phyloP scores from a whole-genome alignment of 129 eudicot genomes.

The Flaveria brownii region DNA sequence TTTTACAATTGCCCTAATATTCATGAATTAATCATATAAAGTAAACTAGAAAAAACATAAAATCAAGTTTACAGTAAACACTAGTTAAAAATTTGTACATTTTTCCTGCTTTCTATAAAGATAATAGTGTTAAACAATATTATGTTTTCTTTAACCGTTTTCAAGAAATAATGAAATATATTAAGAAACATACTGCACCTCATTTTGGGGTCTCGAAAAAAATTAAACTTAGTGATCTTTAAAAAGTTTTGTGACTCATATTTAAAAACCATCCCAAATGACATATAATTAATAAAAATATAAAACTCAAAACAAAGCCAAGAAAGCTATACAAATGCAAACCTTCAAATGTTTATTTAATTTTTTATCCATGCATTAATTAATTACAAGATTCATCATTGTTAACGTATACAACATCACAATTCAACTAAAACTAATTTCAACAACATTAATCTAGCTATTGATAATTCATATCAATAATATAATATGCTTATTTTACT shows the following conservation, averaged over 20 bases:
- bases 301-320: not conserved
- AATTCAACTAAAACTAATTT: conserved; percentile 13
- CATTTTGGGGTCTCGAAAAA: too few relatives aligned
- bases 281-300: too few relatives aligned
- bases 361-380: conserved; percentile 1
- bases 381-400: conserved; percentile 30
- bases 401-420: conserved; percentile 25
- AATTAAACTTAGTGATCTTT: too few relatives aligned
- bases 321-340: conserved; percentile 22
- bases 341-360: conserved; percentile 6
- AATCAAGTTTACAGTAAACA: too few relatives aligned
- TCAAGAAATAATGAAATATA: not conserved
- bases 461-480: conserved; percentile 19
- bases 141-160: not conserved
- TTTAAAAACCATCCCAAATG: too few relatives aligned
- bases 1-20: not conserved
- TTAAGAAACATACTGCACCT: not conserved
- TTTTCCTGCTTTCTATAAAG: too few relatives aligned
- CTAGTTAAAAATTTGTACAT: too few relatives aligned
- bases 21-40: not conserved
- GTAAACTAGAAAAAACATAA: not conserved
- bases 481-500: conserved; percentile 10
- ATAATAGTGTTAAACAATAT: not conserved
- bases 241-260: too few relatives aligned
- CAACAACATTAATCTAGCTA: conserved; percentile 13